A percentile compares a stretch with the other conserved stretches of the same genome.
Conservation (phyloP, 495 filamentous ascomycete species). For the Patellaria atrata region DNA sequence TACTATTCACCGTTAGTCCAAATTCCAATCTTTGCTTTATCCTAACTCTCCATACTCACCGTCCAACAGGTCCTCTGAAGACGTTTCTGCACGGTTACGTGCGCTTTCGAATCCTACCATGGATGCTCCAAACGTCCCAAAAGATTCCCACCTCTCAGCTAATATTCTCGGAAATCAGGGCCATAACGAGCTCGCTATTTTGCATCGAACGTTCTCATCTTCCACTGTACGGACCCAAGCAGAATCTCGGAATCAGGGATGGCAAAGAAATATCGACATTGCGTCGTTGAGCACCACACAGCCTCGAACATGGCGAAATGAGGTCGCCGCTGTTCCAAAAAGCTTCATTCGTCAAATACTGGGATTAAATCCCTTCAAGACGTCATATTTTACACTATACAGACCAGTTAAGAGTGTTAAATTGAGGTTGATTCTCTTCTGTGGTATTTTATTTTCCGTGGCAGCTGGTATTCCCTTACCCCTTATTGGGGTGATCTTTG, state of each 20-base stretch:
- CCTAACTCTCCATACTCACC: no score
- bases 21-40: no score
- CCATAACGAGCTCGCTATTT: no score
- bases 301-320: conserved; percentile 7
- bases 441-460: conserved; percentile 23
- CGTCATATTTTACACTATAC: conserved; percentile 27
- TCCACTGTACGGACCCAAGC: no score
- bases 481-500: conserved; percentile 33
- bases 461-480: conserved; percentile 31
- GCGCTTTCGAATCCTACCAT: no score
- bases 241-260: background rate
- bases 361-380: conserved; percentile 23
- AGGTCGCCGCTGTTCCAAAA: background rate
- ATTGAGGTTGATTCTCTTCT: conserved; percentile 13
- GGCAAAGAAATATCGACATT: conserved; percentile 4
- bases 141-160: no score
- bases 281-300: conserved; percentile 11
- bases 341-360: conserved; percentile 16
- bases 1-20: no score
- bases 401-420: conserved; percentile 17
- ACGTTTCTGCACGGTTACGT: no score
- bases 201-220: no score
- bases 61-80: no score
- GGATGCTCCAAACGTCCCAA: no score
- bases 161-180: no score